Percentiles rank a stretch among this genome's conserved stretches.
Conservation (phyloP, 192 early-diverging fungal genomes). For the Borealophlyctis nickersoniae region DNA sequence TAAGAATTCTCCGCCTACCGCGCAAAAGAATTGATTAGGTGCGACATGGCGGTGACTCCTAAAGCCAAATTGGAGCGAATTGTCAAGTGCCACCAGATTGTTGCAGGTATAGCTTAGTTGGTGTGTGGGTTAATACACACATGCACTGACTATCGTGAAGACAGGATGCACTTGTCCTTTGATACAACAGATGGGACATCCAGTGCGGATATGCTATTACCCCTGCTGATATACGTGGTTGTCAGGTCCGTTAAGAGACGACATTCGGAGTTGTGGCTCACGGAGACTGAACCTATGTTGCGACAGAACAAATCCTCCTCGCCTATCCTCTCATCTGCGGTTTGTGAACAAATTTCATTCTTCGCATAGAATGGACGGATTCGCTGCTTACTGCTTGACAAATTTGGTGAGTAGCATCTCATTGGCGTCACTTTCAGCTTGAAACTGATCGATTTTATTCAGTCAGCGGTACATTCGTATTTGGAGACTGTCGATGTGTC, state of each 20-base stretch:
- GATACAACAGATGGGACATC: neutral
- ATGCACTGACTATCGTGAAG: too few relatives aligned
- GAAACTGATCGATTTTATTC: neutral
- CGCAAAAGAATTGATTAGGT: conserved; percentile 16
- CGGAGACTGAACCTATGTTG: too few relatives aligned
- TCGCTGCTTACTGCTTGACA: conserved; percentile 18
- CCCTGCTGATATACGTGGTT: conserved; percentile 24
- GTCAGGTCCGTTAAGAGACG: conserved; percentile 13
- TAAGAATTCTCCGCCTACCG: too few relatives aligned
- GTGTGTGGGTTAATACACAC: too few relatives aligned
- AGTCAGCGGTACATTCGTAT: conserved; percentile 23
- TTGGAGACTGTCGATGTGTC: conserved; percentile 18
- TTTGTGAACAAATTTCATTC: conserved; percentile 14
- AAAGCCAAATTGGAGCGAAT: conserved; percentile 12
- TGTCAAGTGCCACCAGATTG: conserved; percentile 11
- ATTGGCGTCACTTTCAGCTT: neutral
- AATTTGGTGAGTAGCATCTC: conserved; percentile 21
- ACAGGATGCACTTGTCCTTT: conserved; percentile 3
- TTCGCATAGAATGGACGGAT: conserved; percentile 4
- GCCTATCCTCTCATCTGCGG: conserved; percentile 17
- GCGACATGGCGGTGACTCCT: conserved; percentile 13
- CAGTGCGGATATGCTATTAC: conserved; percentile 23
- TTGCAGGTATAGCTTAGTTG: conserved; percentile 4
- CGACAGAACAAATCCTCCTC: conserved; percentile 27
- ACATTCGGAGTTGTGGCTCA: too few relatives aligned